Conservation (phyloP, 345 rosid genomes). For the Noccaea caerulescens region DNA sequence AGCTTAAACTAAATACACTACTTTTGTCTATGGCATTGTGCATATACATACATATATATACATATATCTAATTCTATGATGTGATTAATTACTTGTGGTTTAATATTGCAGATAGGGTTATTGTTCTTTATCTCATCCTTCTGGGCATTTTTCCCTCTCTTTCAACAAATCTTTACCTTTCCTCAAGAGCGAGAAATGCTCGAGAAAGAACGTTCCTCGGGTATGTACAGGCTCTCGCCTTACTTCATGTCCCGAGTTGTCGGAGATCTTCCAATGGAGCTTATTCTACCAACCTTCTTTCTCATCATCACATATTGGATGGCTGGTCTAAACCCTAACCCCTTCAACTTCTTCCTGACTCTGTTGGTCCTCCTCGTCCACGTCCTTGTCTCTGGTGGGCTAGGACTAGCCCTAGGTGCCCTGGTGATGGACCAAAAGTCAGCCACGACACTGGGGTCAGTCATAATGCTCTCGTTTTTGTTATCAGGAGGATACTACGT, state of each 20-base stretch:
- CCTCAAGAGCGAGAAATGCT: slow-evolving; percentile 87
- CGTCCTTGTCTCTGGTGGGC: slow-evolving; percentile 88
- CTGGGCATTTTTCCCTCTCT: slow-evolving; percentile 73
- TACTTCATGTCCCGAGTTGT: slow-evolving; percentile 69
- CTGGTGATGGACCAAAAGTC: slow-evolving; percentile 85
- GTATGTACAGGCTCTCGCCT: slow-evolving; percentile 81
- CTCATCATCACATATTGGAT: slow-evolving; percentile 67
- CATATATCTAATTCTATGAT: background rate
- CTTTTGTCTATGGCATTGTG: background rate
- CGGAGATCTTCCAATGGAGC: slow-evolving; percentile 80
- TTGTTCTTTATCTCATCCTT: slow-evolving; percentile 70
- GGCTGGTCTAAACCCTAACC: slow-evolving; percentile 61
- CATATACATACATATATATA: background rate
- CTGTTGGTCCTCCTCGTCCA: slow-evolving; percentile 58
- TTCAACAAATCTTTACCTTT: slow-evolving; percentile 78
- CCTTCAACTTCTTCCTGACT: slow-evolving; percentile 51
- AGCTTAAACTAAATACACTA: background rate
- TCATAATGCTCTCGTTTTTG: slow-evolving; percentile 82
- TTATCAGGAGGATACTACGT: slow-evolving; percentile 90
- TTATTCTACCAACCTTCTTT: slow-evolving; percentile 63
- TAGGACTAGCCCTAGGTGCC: slow-evolving; percentile 90
- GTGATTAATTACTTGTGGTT: slow-evolving; percentile 5
- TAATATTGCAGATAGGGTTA: slow-evolving; percentile 63
- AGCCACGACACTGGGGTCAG: slow-evolving; percentile 87
- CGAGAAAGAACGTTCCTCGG: slow-evolving; percentile 79